Conservation (phyloP, 768 basidiomycete species). For the Crassisporium funariophilum region DNA sequence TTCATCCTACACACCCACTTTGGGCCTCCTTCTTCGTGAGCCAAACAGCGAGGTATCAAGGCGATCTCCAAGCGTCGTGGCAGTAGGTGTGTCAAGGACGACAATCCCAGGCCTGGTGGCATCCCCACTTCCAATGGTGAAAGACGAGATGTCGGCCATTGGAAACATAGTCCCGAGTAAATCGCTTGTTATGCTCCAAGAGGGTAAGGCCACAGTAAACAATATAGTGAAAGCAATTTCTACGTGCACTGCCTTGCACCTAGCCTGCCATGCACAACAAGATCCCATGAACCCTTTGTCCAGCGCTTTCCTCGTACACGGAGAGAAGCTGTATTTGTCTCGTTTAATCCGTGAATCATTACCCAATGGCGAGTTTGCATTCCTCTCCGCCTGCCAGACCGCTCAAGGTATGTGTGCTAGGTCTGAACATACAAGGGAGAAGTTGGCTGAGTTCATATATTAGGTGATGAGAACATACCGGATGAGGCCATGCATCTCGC, state of each 20-base stretch:
- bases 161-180: neutral
- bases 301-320: neutral
- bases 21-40: conserved; percentile 1
- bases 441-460: neutral
- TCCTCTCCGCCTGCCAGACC: conserved; percentile 45
- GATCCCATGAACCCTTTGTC: neutral
- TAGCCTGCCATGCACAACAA: conserved; percentile 2
- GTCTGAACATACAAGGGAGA: neutral
- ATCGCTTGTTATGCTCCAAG: conserved; percentile 1
- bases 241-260: neutral
- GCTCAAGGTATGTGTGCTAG: conserved; percentile 13
- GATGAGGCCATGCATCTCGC: conserved; percentile 35
- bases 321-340: conserved; percentile 14
- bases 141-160: neutral
- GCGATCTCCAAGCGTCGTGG: too few species aligned
- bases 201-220: conserved; percentile 5
- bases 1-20: conserved; percentile 17
- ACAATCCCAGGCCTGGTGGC: neutral
- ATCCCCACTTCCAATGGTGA: neutral
- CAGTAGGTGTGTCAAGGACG: neutral
- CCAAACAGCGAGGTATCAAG: neutral
- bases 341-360: conserved; percentile 17
- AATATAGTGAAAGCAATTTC: conserved; percentile 5
- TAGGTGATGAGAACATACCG: conserved; percentile 21
- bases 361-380: conserved; percentile 29